Percentiles rank a stretch among this genome's conserved stretches.
These are phyloP conservation scores for Amphirosellinia nigrospora DNA, from an alignment of 495 filamentous ascomycete species.

Conservation along the genomic window DNA sequence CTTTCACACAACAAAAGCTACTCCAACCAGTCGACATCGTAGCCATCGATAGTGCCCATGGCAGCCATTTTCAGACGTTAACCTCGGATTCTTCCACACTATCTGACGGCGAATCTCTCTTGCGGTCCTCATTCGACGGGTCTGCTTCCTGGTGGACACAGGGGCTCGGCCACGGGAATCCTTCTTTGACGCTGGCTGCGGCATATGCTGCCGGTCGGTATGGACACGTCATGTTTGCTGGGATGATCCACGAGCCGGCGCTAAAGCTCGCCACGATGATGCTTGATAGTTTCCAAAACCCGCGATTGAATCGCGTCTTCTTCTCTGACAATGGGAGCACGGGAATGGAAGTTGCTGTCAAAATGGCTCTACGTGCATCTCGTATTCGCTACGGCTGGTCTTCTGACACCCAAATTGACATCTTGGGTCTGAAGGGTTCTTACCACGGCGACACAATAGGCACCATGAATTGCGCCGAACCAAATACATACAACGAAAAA, in stretches of 20 bases:
- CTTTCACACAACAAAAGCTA: conserved; percentile 78
- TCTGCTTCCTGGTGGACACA: conserved; percentile 90
- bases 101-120: conserved; percentile 22
- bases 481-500: conserved; percentile 72
- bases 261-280: conserved; percentile 66
- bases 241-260: conserved; percentile 73
- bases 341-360: conserved; percentile 78
- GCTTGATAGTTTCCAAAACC: conserved; percentile 60
- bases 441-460: conserved; percentile 87
- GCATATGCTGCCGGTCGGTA: conserved; percentile 83
- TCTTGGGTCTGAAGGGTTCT: conserved; percentile 74
- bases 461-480: conserved; percentile 79
- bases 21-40: conserved; percentile 64
- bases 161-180: conserved; percentile 77
- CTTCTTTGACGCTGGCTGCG: conserved; percentile 67
- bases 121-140: conserved; percentile 73
- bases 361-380: conserved; percentile 75
- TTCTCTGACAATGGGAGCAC: conserved; percentile 83
- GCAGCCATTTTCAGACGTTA: conserved; percentile 73
- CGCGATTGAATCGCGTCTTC: conserved; percentile 69
- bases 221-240: conserved; percentile 84
- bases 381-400: conserved; percentile 68
- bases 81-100: conserved; percentile 20
- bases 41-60: conserved; percentile 75
- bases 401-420: conserved; percentile 56